These are phyloP conservation scores for Chenopodium suecicum DNA, from an alignment of 148 eudicot species.

Conservation along the genomic window DNA sequence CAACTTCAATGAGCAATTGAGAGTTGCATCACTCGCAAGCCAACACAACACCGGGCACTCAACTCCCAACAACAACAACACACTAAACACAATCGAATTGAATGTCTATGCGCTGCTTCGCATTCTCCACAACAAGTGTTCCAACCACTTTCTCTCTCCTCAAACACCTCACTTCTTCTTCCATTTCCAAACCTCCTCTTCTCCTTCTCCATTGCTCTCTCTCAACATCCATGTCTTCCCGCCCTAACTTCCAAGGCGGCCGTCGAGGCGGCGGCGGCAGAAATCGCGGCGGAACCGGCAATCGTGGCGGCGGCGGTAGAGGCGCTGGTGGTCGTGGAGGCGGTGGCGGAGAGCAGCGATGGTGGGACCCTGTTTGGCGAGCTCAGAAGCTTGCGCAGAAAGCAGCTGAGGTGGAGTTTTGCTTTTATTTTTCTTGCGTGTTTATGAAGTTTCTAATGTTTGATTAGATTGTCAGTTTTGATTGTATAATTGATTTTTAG, in stretches of 20 bases:
- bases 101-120: slow-evolving; percentile 27
- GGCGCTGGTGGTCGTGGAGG: slow-evolving; percentile 49
- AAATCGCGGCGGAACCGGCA: slow-evolving; percentile 8
- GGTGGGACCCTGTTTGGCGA: slow-evolving; percentile 99
- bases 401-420: slow-evolving; percentile 58
- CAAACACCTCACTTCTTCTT: slow-evolving; percentile 5
- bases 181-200: neutral
- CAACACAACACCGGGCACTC: neutral
- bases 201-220: slow-evolving; percentile 22
- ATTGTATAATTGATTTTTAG: too few relatives aligned
- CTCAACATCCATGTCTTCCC: slow-evolving; percentile 56
- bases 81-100: neutral
- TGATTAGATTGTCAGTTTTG: neutral
- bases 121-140: slow-evolving; percentile 3
- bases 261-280: slow-evolving; percentile 53
- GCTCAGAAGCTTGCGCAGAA: slow-evolving; percentile 74
- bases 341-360: slow-evolving; percentile 84
- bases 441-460: neutral
- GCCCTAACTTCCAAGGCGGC: slow-evolving; percentile 79
- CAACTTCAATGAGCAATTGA: neutral
- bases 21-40: neutral
- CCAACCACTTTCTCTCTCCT: slow-evolving; percentile 20
- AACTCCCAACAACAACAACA: too few relatives aligned
- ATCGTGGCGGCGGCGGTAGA: slow-evolving; percentile 47
- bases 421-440: neutral